Evolutionary conservation across 768 basidiomycete genomes (phyloP).

Genomic region (Flagelloscypha sp.): DNA sequence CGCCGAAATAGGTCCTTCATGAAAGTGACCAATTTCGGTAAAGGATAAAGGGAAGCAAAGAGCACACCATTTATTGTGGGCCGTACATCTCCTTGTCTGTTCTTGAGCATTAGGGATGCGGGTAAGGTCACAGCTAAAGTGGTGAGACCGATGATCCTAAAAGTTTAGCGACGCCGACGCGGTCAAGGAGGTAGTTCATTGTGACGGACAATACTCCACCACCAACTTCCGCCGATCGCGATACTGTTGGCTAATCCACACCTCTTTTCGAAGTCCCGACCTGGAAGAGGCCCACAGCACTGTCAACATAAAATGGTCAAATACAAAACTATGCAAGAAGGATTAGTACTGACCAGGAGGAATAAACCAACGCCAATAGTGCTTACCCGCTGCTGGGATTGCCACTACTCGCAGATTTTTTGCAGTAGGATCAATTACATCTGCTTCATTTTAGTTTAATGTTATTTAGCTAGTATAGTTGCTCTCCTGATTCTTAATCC

Average conservation of each 20-base stretch:
- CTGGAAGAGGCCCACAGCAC: constrained; percentile 24
- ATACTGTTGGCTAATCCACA: constrained; percentile 26
- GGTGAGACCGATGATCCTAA: constrained; percentile 21
- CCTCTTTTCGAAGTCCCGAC: constrained; percentile 25
- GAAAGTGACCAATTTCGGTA: neutral
- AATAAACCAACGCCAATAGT: too few relatives aligned
- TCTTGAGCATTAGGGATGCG: constrained; percentile 16
- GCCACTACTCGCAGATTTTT: too few relatives aligned
- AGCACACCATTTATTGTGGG: too few relatives aligned
- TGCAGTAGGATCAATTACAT: too few relatives aligned
- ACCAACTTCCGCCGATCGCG: constrained; percentile 25
- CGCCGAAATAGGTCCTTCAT: constrained; percentile 21
- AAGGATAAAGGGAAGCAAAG: too few relatives aligned
- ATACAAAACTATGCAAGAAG: too few relatives aligned
- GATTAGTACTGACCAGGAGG: too few relatives aligned
- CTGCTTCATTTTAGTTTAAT: too few relatives aligned
- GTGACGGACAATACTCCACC: constrained; percentile 21
- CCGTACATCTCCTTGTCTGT: constrained; percentile 15
- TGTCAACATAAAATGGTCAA: too few relatives aligned
- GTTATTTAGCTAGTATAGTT: too few relatives aligned
- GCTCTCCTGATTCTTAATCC: too few relatives aligned
- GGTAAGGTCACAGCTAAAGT: constrained; percentile 19
- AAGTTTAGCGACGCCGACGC: constrained; percentile 23
- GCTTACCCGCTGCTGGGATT: too few relatives aligned
- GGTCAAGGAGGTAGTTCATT: constrained; percentile 19